Base-by-base conservation (phyloP, 2,329 filamentous ascomycete species). In the Trichophyton rubrum region DNA sequence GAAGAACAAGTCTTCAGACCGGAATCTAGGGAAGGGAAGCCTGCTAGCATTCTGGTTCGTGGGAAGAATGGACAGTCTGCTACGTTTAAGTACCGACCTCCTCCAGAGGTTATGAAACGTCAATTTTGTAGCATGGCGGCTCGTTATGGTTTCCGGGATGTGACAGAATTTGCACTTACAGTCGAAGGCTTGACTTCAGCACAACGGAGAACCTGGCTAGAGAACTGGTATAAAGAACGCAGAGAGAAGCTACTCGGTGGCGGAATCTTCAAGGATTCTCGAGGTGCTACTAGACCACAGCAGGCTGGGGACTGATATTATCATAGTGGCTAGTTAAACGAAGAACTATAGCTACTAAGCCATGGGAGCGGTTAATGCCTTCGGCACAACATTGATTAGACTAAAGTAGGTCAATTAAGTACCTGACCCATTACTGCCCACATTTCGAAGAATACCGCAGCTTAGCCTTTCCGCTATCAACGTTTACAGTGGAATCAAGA, bases 51-150 rank as follows among this genome's bases (percentile, higher is more conserved):
- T 61, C 47, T 62, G 7, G 51, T 59, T 30, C 53, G 22, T 60
- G 62, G 63, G 56, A 61, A 64, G 22, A 64, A 63, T 38, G 72
- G 77, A 22, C 72, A 76, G 58, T 78, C 72, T 24, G 71, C 82
- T 17, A 79, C 70, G 61, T 85, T 83, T 69, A 75, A 76, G 17
- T 95, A 89, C 68, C 83, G 87, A 43, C 92, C 92, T 0, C 87
- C 89, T 0, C 78, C 81, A 59, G 83, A 86, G 7, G 88, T 96
- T 7, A 83, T 84, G 73, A 80, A 81, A 59, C 81, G 92, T 17
- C 91, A 97, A 68, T 95, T 99, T 68, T 95, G 90, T 73, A 87
- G 85, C 27, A 96, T 97, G 89, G 89, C 90, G 0, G 81, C 79
- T 67, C 83, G 83, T 60, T 88, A 90, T 71, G 89, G 89, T 0